Conservation (phyloP, 1,139 yeast genomes). For the Kodamaea anthophila region DNA sequence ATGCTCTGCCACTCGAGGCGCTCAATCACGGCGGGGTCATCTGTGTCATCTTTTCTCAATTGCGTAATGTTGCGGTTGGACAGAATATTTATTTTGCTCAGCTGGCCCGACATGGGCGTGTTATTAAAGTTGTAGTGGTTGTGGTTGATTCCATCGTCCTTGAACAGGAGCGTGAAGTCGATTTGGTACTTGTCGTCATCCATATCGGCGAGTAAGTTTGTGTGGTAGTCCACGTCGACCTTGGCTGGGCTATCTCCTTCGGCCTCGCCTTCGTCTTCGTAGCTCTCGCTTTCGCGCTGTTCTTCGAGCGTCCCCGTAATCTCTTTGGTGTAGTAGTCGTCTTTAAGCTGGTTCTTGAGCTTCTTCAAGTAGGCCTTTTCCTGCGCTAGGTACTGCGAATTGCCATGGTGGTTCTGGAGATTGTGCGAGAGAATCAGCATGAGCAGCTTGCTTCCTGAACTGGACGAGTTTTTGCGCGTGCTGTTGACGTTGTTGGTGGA, state of each 20-base stretch:
- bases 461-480: slow-evolving; percentile 2
- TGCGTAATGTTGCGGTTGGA: slow-evolving; percentile 35
- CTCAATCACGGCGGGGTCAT: slow-evolving; percentile 66
- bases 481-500: slow-evolving; percentile 2
- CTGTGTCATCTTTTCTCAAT: slow-evolving; percentile 37
- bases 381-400: slow-evolving; percentile 50
- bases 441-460: slow-evolving; percentile 2
- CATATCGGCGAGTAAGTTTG: slow-evolving; percentile 35
- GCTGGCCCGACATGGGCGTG: slow-evolving; percentile 6
- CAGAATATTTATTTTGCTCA: slow-evolving; percentile 22
- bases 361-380: slow-evolving; percentile 64
- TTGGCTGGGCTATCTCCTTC: slow-evolving; percentile 17
- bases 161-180: slow-evolving; percentile 35
- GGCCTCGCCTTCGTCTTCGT: slow-evolving; percentile 23
- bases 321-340: slow-evolving; percentile 67
- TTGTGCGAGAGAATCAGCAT: slow-evolving; percentile 10
- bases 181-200: slow-evolving; percentile 40
- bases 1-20: slow-evolving; percentile 95
- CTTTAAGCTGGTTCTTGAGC: slow-evolving; percentile 56
- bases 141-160: slow-evolving; percentile 13
- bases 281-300: slow-evolving; percentile 11
- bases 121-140: slow-evolving; percentile 13
- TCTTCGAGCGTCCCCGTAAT: slow-evolving; percentile 36
- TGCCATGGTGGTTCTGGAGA: slow-evolving; percentile 20
- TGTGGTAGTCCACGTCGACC: slow-evolving; percentile 24